A percentile compares a stretch with the other conserved stretches of the same genome.
phyloP scores from a whole-genome alignment of 345 rosid species.

The Arabis alpina region DNA sequence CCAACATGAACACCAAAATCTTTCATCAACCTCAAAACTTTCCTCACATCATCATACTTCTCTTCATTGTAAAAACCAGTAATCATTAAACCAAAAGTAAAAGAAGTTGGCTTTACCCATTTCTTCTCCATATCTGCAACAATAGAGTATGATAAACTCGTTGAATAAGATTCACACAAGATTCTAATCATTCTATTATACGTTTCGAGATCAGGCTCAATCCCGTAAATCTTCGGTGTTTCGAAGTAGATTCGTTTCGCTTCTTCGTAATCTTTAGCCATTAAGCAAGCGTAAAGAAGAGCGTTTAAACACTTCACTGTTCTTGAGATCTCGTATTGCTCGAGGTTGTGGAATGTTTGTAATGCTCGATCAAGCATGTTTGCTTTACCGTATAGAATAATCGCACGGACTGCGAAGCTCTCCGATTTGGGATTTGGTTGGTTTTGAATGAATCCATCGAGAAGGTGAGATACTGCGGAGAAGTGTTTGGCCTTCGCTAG shows the following conservation, averaged over 20 bases:
- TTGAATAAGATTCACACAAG: conserved; percentile 60
- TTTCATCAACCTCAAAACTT: conserved; percentile 64
- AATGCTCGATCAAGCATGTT: conserved; percentile 73
- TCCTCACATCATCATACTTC: conserved; percentile 74
- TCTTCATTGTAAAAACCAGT: conserved; percentile 72
- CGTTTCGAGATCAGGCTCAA: conserved; percentile 65
- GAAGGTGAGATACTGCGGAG: conserved; percentile 52
- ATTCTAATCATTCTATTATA: conserved; percentile 64
- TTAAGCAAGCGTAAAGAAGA: conserved; percentile 59
- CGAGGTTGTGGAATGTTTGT: conserved; percentile 54
- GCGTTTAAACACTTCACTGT: conserved; percentile 73
- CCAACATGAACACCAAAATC: conserved; percentile 52
- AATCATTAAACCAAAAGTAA: conserved; percentile 58
- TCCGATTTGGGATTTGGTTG: conserved; percentile 68
- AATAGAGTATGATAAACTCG: conserved; percentile 64
- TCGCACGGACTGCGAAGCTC: conserved; percentile 62
- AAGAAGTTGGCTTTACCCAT: conserved; percentile 56
- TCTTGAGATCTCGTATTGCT: conserved; percentile 47
- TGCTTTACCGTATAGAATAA: conserved; percentile 78
- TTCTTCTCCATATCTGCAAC: conserved; percentile 76
- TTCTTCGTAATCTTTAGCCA: conserved; percentile 57
- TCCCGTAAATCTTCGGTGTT: conserved; percentile 52
- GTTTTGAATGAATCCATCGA: conserved; percentile 57
- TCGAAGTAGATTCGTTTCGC: conserved; percentile 66
- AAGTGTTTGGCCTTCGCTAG: conserved; percentile 58